A percentile compares a stretch with the other conserved stretches of the same genome.
These are phyloP conservation scores for Leptographium procerum DNA, from an alignment of 2,329 filamentous ascomycete species.

Conservation along the genomic window DNA sequence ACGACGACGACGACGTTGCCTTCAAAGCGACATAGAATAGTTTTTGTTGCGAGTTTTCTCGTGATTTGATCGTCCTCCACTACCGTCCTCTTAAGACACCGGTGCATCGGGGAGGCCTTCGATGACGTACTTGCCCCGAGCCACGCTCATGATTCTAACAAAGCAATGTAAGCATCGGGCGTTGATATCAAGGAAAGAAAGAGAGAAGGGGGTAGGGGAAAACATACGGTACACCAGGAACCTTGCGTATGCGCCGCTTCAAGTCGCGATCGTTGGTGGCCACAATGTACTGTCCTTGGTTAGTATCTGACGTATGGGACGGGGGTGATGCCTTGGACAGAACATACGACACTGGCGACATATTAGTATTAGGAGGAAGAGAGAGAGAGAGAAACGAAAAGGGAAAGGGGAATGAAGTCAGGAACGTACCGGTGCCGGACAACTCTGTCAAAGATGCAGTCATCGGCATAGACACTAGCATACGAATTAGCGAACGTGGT, in stretches of 20 bases:
- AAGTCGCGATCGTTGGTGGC: slow-evolving; percentile 61
- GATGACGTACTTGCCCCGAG: slow-evolving; percentile 85
- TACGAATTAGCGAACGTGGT: slow-evolving; percentile 30
- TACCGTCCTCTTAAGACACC: no score
- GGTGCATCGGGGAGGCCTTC: slow-evolving; percentile 81
- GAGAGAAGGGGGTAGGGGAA: not conserved
- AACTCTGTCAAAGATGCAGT: slow-evolving; percentile 69
- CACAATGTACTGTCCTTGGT: slow-evolving; percentile 11
- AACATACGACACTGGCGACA: slow-evolving; percentile 18
- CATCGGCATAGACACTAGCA: slow-evolving; percentile 54
- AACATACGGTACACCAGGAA: slow-evolving; percentile 45
- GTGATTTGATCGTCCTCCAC: not conserved
- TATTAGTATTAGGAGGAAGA: slow-evolving; percentile 27
- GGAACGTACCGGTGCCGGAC: slow-evolving; percentile 43
- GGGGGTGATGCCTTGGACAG: not conserved
- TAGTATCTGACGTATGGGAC: not conserved
- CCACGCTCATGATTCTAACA: slow-evolving; percentile 59
- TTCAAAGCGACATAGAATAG: not conserved
- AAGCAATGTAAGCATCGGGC: not conserved
- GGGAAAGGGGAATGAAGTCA: not conserved
- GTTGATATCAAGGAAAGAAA: not conserved
- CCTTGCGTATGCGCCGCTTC: slow-evolving; percentile 74
- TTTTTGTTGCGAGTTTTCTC: not conserved
- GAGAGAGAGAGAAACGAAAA: slow-evolving; percentile 19
- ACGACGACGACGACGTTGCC: not conserved